Evolutionary conservation across 1,284 basidiomycete species (phyloP).

Genomic region (Rhodotorula sp.): DNA sequence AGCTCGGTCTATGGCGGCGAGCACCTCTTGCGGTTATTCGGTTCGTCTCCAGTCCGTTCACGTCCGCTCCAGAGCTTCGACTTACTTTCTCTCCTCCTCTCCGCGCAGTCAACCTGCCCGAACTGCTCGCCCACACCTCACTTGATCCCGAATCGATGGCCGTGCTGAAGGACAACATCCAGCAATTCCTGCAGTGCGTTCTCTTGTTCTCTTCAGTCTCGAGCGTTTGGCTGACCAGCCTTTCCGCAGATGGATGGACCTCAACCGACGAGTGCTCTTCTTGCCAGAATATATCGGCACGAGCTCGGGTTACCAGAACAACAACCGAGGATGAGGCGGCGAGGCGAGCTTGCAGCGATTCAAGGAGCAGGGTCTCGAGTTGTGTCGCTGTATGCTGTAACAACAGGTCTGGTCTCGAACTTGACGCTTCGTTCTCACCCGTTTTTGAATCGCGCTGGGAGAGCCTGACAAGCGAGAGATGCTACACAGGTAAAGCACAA

Average conservation of each 20-base stretch:
- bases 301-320: conserved; percentile 40
- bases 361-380: background rate
- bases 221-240: background rate
- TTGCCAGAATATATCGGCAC: conserved; percentile 35
- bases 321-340: conserved; percentile 29
- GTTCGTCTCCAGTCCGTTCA: conserved; percentile 55
- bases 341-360: background rate
- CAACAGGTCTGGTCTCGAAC: too few relatives aligned
- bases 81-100: background rate
- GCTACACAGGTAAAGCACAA: too few relatives aligned
- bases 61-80: background rate
- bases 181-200: conserved; percentile 79
- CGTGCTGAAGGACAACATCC: conserved; percentile 83
- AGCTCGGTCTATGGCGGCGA: conserved; percentile 91
- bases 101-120: conserved; percentile 55
- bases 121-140: conserved; percentile 84
- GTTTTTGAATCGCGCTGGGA: too few relatives aligned
- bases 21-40: conserved; percentile 86
- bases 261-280: conserved; percentile 38
- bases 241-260: conserved; percentile 34
- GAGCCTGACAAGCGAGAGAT: background rate
- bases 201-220: background rate
- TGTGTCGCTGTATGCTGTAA: background rate
- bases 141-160: conserved; percentile 83
- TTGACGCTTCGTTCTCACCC: too few relatives aligned